Conservation (phyloP, 768 basidiomycete species). For the Boletus pseudo-olivaceus region DNA sequence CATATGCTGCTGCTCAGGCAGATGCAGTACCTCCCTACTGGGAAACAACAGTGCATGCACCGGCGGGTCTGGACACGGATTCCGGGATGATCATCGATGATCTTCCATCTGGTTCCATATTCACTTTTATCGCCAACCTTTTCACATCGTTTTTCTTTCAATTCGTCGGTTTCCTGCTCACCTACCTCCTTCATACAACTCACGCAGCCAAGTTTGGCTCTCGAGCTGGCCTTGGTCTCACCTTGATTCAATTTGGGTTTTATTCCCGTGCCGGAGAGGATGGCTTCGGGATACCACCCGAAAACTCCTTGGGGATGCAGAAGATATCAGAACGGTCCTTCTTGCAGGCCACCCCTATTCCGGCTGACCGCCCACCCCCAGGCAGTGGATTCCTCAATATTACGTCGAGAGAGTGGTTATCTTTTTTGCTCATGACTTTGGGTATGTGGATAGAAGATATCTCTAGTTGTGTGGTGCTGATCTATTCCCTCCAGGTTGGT, state of each 20-base stretch:
- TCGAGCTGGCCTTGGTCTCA: constrained; percentile 92
- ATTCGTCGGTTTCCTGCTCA: constrained; percentile 89
- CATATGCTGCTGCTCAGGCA: constrained; percentile 82
- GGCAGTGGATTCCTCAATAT: constrained; percentile 30
- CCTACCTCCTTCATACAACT: constrained; percentile 86
- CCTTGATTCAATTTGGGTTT: constrained; percentile 90
- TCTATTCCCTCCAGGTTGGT: constrained; percentile 63
- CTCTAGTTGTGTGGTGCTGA: background rate
- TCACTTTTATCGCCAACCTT: constrained; percentile 72
- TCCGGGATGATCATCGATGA: constrained; percentile 86
- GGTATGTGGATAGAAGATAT: constrained; percentile 40
- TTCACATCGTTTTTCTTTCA: constrained; percentile 96
- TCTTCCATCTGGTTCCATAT: constrained; percentile 76
- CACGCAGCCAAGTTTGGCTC: constrained; percentile 94
- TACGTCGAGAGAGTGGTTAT: constrained; percentile 79
- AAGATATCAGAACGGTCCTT: constrained; percentile 18
- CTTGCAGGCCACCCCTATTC: constrained; percentile 20
- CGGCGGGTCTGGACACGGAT: constrained; percentile 45
- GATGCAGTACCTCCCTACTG: constrained; percentile 95
- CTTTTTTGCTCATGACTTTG: constrained; percentile 87
- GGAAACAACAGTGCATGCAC: constrained; percentile 93
- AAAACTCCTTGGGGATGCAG: constrained; percentile 15
- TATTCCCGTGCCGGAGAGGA: constrained; percentile 48
- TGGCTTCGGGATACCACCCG: constrained; percentile 25
- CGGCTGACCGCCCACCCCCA: constrained; percentile 20